phyloP scores from a whole-genome alignment of 257 asterid genomes.

The Nemophila menziesii region DNA sequence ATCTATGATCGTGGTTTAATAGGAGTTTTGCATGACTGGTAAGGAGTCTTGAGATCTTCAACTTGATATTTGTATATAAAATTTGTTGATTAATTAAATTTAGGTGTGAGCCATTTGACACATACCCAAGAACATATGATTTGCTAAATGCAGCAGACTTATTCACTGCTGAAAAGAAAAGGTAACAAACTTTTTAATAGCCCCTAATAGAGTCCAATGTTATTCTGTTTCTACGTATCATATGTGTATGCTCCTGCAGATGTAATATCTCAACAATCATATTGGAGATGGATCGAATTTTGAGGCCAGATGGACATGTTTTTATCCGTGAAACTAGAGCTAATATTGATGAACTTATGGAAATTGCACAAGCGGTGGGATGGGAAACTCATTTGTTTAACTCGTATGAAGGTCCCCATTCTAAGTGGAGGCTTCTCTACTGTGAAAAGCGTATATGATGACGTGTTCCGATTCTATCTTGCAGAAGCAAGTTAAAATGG shows the following conservation, averaged over 20 bases:
- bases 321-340: conserved; percentile 40
- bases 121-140: conserved; percentile 68
- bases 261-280: conserved; percentile 48
- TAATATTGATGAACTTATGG: conserved; percentile 32
- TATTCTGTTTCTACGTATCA: background rate
- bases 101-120: conserved; percentile 74
- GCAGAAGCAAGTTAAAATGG: too few species aligned
- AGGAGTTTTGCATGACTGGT: conserved; percentile 97
- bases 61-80: background rate
- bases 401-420: conserved; percentile 49
- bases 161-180: conserved; percentile 42
- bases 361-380: conserved; percentile 39
- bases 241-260: conserved; percentile 14
- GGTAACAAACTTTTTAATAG: too few species aligned
- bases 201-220: background rate
- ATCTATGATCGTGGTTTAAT: conserved; percentile 88
- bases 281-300: conserved; percentile 67
- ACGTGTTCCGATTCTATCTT: background rate
- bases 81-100: too few species aligned
- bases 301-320: conserved; percentile 57
- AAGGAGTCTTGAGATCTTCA: conserved; percentile 4
- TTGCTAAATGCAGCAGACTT: conserved; percentile 47
- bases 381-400: conserved; percentile 43
- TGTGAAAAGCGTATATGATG: conserved; percentile 44
- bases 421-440: conserved; percentile 45